Evolutionary conservation across 768 basidiomycete species (phyloP).

Genomic region (Boletus fagicola): DNA sequence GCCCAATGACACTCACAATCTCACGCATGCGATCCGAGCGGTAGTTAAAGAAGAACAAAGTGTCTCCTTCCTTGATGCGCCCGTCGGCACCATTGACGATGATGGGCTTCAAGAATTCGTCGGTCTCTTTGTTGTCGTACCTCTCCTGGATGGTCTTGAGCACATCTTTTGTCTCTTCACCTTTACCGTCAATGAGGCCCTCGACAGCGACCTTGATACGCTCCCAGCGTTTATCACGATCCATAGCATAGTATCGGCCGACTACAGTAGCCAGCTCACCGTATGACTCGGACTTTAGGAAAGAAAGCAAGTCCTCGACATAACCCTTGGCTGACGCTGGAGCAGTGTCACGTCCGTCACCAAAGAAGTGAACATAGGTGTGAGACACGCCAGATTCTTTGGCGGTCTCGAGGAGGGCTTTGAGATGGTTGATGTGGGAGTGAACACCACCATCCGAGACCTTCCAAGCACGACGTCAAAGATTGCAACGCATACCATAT

Average conservation of each 20-base stretch:
- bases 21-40: slow-evolving; percentile 96
- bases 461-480: slow-evolving; percentile 37
- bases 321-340: slow-evolving; percentile 81
- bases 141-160: slow-evolving; percentile 68
- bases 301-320: slow-evolving; percentile 71
- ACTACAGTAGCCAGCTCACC: slow-evolving; percentile 84
- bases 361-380: slow-evolving; percentile 91
- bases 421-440: slow-evolving; percentile 89
- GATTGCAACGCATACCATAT: neutral
- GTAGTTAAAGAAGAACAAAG: slow-evolving; percentile 96
- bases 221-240: slow-evolving; percentile 96
- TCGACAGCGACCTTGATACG: slow-evolving; percentile 88
- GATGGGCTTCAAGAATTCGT: slow-evolving; percentile 95
- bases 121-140: slow-evolving; percentile 84
- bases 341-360: slow-evolving; percentile 93
- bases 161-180: slow-evolving; percentile 53
- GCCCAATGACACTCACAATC: slow-evolving; percentile 76
- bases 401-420: slow-evolving; percentile 86
- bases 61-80: slow-evolving; percentile 83
- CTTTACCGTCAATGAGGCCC: slow-evolving; percentile 70
- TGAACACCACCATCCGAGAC: slow-evolving; percentile 97
- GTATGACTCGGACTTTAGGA: slow-evolving; percentile 70
- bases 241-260: slow-evolving; percentile 96
- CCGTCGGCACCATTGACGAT: slow-evolving; percentile 79
- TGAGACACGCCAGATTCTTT: slow-evolving; percentile 83